These are phyloP conservation scores for Curvularia sp. DNA, from an alignment of 2,329 filamentous ascomycete genomes.

Conservation along the genomic window DNA sequence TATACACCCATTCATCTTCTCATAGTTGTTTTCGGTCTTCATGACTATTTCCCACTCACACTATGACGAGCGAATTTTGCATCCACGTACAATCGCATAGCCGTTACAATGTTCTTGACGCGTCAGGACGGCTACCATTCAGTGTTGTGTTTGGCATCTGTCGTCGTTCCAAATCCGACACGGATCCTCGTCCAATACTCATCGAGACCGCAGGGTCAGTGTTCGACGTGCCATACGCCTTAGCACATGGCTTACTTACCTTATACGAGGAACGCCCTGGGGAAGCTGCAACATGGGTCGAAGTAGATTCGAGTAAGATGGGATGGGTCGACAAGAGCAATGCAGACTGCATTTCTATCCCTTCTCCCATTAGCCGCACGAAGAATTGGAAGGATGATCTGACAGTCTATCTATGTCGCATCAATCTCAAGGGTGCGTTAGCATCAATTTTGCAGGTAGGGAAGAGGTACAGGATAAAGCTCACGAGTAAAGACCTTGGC, in stretches of 20 bases:
- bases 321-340: neutral
- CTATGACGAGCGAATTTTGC: neutral
- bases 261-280: conserved; percentile 4
- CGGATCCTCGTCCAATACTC: conserved; percentile 3
- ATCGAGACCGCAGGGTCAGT: conserved; percentile 3
- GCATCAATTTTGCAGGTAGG: neutral
- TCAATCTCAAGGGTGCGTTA: neutral
- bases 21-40: neutral
- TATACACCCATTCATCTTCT: neutral
- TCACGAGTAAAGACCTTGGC: conserved; percentile 1
- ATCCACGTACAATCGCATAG: conserved; percentile 3
- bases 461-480: conserved; percentile 1
- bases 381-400: conserved; percentile 5
- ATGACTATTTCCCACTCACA: neutral
- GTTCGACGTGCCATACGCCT: conserved; percentile 9
- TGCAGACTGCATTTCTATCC: conserved; percentile 2
- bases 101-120: conserved; percentile 5
- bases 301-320: conserved; percentile 1
- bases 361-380: neutral
- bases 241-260: conserved; percentile 4
- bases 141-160: conserved; percentile 7
- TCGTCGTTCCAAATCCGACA: neutral
- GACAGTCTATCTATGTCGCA: neutral
- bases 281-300: conserved; percentile 2
- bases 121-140: conserved; percentile 1